Conservation (phyloP, 176 grass and related monocot genomes). For the Bonia amplexicaulis region DNA sequence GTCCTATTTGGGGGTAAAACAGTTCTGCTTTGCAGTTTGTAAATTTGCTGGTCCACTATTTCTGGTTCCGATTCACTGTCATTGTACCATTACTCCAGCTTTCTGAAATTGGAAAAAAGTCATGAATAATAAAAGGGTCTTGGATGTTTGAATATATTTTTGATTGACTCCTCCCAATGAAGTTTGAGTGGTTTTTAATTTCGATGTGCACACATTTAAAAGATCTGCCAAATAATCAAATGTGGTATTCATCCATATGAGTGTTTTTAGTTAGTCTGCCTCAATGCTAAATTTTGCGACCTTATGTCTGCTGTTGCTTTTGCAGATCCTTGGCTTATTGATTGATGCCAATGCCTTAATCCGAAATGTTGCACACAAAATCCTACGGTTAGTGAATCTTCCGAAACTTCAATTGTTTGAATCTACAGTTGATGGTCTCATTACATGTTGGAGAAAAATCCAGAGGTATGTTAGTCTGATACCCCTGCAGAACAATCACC, state of each 20-base stretch:
- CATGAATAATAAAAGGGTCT: not conserved
- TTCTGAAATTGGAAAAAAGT: not conserved
- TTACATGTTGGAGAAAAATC: slow-evolving; percentile 65
- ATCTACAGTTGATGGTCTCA: slow-evolving; percentile 63
- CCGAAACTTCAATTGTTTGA: slow-evolving; percentile 72
- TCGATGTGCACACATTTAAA: not conserved
- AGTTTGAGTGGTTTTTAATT: not conserved
- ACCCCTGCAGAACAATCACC: not conserved
- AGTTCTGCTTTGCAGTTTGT: not conserved
- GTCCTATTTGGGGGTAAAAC: not conserved
- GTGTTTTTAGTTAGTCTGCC: not conserved
- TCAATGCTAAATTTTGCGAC: not conserved
- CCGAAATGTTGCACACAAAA: slow-evolving; percentile 49
- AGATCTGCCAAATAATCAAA: not conserved
- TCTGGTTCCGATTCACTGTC: not conserved
- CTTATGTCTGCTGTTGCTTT: slow-evolving; percentile 19
- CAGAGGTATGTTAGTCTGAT: slow-evolving; percentile 59
- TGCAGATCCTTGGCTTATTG: slow-evolving; percentile 81
- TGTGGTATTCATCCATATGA: not conserved
- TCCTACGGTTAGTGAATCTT: slow-evolving; percentile 59
- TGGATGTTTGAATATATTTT: not conserved
- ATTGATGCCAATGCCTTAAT: slow-evolving; percentile 57
- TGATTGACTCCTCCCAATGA: not conserved
- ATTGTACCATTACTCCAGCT: not conserved
- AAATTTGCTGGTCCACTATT: not conserved